A percentile compares a stretch with the other conserved stretches of the same genome.
phyloP scores from a whole-genome alignment of 805 yeast genomes.

The Komagataella mondaviorum region DNA sequence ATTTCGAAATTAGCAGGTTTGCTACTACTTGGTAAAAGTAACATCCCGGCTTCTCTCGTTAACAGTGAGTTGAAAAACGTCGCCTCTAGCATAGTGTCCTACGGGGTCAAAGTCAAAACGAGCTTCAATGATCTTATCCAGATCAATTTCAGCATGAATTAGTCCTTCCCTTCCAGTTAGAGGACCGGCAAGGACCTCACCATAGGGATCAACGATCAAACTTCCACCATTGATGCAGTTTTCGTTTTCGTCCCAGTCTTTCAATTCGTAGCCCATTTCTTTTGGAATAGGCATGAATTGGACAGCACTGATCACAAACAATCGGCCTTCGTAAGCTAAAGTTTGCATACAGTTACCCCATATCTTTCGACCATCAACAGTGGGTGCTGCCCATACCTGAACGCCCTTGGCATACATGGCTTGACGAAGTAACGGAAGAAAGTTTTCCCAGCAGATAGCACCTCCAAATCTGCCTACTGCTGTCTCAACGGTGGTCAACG shows the following conservation, averaged over 20 bases:
- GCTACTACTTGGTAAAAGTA: not conserved
- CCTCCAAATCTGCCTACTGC: slow-evolving; percentile 26
- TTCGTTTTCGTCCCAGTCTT: slow-evolving; percentile 17
- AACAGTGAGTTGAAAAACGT: slow-evolving; percentile 26
- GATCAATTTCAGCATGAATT: slow-evolving; percentile 24
- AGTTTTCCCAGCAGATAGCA: slow-evolving; percentile 34
- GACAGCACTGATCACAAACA: slow-evolving; percentile 25
- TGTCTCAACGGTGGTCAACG: slow-evolving; percentile 22
- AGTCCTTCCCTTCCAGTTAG: slow-evolving; percentile 25
- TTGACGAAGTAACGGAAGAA: slow-evolving; percentile 24
- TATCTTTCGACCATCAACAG: slow-evolving; percentile 29
- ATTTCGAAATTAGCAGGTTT: no score
- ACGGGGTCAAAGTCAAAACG: slow-evolving; percentile 26
- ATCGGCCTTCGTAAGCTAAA: slow-evolving; percentile 26
- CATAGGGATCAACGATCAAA: slow-evolving; percentile 25
- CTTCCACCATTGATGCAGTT: slow-evolving; percentile 26
- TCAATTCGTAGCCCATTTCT: slow-evolving; percentile 5
- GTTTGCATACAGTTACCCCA: slow-evolving; percentile 29
- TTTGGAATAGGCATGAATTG: slow-evolving; percentile 21
- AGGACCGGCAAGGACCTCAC: slow-evolving; percentile 30
- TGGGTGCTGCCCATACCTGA: slow-evolving; percentile 28
- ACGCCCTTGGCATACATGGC: slow-evolving; percentile 29
- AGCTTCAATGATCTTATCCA: slow-evolving; percentile 22
- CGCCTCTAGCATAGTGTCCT: slow-evolving; percentile 31
- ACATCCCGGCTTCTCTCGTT: slow-evolving; percentile 14